Conservation (phyloP, 106 monocot genomes). For the Dioscorea dumetorum region DNA sequence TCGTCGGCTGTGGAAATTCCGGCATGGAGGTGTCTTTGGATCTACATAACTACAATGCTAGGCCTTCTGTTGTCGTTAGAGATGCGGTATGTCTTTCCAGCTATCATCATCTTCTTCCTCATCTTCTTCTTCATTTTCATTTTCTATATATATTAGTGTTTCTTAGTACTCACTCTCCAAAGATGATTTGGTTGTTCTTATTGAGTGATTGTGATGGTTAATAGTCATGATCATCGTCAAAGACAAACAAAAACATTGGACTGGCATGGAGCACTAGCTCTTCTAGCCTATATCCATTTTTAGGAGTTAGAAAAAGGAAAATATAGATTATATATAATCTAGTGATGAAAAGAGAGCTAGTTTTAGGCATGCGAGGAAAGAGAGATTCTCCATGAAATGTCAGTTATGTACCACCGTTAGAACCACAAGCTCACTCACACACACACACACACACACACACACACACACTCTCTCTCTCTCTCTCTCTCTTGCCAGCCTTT, state of each 20-base stretch:
- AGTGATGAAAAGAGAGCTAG: not conserved
- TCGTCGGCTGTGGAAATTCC: conserved; percentile 80
- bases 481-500: conserved; percentile 2
- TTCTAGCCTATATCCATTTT: not conserved
- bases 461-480: no score
- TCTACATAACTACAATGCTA: conserved; percentile 56
- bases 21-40: conserved; percentile 84
- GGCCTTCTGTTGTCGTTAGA: conserved; percentile 49
- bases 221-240: not conserved
- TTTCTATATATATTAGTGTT: not conserved
- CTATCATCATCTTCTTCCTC: not conserved
- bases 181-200: not conserved
- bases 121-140: conserved; percentile 5
- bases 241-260: not conserved
- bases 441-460: not conserved
- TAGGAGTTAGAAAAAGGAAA: not conserved
- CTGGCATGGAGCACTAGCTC: not conserved
- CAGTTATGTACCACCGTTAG: not conserved
- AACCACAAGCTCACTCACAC: not conserved
- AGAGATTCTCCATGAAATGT: conserved; percentile 20
- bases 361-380: conserved; percentile 34
- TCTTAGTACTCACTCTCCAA: not conserved
- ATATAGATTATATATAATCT: not conserved
- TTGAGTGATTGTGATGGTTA: not conserved
- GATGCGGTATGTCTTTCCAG: conserved; percentile 38